Conservation (phyloP, 192 early-diverging fungal species). For the Spinellus fusiger region DNA sequence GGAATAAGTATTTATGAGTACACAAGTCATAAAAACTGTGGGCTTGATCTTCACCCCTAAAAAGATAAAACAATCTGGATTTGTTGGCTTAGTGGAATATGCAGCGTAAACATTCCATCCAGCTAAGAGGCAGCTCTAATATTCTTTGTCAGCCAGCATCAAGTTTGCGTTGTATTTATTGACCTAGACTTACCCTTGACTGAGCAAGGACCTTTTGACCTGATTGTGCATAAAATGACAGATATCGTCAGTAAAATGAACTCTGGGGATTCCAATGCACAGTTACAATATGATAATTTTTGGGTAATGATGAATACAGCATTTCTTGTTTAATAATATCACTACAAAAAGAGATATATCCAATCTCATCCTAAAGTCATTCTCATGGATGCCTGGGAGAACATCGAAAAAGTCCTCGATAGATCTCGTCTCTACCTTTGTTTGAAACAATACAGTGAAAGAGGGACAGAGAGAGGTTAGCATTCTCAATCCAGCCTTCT, state of each 20-base stretch:
- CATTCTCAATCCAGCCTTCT: not conserved
- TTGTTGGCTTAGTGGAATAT: constrained; percentile 29
- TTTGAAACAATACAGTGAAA: not conserved
- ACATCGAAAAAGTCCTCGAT: constrained; percentile 27
- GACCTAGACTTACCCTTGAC: constrained; percentile 20
- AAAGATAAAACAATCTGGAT: constrained; percentile 29
- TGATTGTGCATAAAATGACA: constrained; percentile 36
- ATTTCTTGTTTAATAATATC: not conserved
- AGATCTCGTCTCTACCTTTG: not conserved
- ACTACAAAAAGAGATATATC: constrained; percentile 9
- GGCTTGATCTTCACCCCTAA: constrained; percentile 27
- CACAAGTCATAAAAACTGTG: constrained; percentile 18
- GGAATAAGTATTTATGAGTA: too few species aligned
- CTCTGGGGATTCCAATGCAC: constrained; percentile 5
- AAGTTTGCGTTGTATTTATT: constrained; percentile 18
- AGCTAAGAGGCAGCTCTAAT: not conserved
- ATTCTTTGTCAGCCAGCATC: constrained; percentile 12
- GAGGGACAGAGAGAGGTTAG: not conserved
- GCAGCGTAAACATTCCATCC: constrained; percentile 19
- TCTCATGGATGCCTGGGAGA: constrained; percentile 18
- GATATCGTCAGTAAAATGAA: constrained; percentile 26
- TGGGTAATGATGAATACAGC: not conserved
- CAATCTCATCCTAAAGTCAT: constrained; percentile 20
- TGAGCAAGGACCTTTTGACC: constrained; percentile 18
- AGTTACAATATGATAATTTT: constrained; percentile 17